These are phyloP conservation scores for Aspergillus flavus DNA, from an alignment of 2,329 filamentous ascomycete genomes.

Conservation along the genomic window DNA sequence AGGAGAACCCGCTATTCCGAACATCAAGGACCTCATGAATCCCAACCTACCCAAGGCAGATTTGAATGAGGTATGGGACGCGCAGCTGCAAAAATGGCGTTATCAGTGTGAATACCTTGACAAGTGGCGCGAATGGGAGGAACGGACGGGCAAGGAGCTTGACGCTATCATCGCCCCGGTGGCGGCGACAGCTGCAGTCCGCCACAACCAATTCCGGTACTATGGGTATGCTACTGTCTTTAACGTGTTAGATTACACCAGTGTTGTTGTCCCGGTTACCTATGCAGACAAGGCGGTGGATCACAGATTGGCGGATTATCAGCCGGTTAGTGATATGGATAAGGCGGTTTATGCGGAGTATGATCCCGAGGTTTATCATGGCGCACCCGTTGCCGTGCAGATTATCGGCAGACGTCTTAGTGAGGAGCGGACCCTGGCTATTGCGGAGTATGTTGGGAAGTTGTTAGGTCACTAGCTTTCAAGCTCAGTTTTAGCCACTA, in stretches of 20 bases:
- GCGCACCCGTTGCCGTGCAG: constrained; percentile 48
- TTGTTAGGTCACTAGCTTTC: not conserved
- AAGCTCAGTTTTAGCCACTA: not conserved
- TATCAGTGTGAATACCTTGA: constrained; percentile 39
- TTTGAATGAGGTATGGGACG: constrained; percentile 24
- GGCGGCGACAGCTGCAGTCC: constrained; percentile 41
- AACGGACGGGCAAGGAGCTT: constrained; percentile 25
- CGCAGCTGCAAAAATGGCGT: constrained; percentile 37
- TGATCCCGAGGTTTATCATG: constrained; percentile 49
- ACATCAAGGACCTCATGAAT: constrained; percentile 28
- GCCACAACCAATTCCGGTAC: constrained; percentile 36
- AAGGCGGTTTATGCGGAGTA: constrained; percentile 48
- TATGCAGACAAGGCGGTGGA: constrained; percentile 46
- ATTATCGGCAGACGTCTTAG: constrained; percentile 47
- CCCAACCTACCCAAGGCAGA: constrained; percentile 14
- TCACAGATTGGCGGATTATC: not conserved
- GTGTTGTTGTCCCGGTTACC: constrained; percentile 49
- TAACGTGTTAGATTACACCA: constrained; percentile 46
- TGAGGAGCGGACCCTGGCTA: constrained; percentile 48
- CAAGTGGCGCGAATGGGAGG: constrained; percentile 27
- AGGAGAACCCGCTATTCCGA: constrained; percentile 43
- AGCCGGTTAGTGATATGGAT: constrained; percentile 40
- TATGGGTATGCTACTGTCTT: constrained; percentile 35
- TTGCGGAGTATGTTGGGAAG: constrained; percentile 32
- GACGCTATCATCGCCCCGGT: constrained; percentile 46